These are phyloP conservation scores for Williopsis jadinii DNA, from an alignment of 1,139 yeast genomes.

Conservation along the genomic window DNA sequence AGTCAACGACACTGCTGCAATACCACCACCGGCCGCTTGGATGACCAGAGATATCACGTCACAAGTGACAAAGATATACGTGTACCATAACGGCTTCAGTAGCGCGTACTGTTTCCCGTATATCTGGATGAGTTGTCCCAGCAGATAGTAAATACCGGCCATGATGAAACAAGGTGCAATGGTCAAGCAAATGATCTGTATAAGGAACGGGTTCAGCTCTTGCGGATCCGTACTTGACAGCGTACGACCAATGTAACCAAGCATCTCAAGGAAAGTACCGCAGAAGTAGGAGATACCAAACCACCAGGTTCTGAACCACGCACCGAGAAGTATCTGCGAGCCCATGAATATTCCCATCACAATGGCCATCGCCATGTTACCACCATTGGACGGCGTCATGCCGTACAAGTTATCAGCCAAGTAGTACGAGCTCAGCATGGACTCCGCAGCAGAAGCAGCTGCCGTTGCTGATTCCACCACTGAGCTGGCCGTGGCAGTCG, in stretches of 20 bases:
- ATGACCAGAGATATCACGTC: constrained; percentile 65
- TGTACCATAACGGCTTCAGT: constrained; percentile 69
- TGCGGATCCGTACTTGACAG: constrained; percentile 32
- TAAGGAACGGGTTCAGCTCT: constrained; percentile 39
- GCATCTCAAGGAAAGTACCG: constrained; percentile 57
- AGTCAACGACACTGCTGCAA: constrained; percentile 45
- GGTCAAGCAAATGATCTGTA: constrained; percentile 67
- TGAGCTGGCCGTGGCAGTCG: constrained; percentile 33
- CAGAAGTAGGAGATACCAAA: constrained; percentile 53
- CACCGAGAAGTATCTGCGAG: constrained; percentile 34
- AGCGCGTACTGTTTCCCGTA: constrained; percentile 59
- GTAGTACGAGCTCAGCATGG: constrained; percentile 22
- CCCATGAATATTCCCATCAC: constrained; percentile 39
- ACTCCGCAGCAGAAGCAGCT: constrained; percentile 30
- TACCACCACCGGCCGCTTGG: constrained; percentile 81
- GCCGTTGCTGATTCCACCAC: constrained; percentile 28
- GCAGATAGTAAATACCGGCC: constrained; percentile 78
- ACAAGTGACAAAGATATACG: constrained; percentile 57
- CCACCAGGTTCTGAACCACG: constrained; percentile 65
- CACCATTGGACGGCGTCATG: constrained; percentile 34
- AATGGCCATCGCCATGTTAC: constrained; percentile 43
- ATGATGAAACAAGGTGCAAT: constrained; percentile 84
- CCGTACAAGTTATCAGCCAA: constrained; percentile 29
- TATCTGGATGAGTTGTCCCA: constrained; percentile 67
- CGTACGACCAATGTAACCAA: constrained; percentile 67